Conservation (phyloP, 2,329 filamentous ascomycete genomes). For the Venturia oleaginea region DNA sequence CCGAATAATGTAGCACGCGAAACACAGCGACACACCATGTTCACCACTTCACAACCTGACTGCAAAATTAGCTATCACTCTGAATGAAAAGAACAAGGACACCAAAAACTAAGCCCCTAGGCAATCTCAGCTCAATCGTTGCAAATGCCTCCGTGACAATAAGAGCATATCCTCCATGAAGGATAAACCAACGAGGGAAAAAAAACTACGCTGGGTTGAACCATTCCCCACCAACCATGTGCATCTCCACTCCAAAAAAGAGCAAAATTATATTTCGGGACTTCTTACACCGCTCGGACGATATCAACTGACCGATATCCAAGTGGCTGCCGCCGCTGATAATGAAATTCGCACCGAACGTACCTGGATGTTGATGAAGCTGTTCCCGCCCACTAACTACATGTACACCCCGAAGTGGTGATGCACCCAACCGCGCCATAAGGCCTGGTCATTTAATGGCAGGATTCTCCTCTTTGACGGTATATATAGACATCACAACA, state of each 20-base stretch:
- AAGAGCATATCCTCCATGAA: neutral
- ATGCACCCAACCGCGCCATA: neutral
- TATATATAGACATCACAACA: neutral
- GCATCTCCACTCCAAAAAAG: neutral
- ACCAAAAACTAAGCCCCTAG: neutral
- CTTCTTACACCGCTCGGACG: neutral
- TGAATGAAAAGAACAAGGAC: neutral
- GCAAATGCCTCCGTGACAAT: neutral
- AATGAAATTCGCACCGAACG: neutral
- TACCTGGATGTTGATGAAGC: neutral
- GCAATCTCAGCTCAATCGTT: neutral
- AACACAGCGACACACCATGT: neutral
- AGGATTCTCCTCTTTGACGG: neutral
- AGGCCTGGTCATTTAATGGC: neutral
- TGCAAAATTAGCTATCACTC: neutral
- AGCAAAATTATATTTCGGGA: neutral
- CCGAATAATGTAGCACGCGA: neutral
- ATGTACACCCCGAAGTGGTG: neutral
- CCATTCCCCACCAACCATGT: neutral
- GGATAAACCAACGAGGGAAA: neutral
- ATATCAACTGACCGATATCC: neutral
- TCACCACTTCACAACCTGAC: neutral
- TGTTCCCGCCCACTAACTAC: neutral
- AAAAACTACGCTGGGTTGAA: neutral
- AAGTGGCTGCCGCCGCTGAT: neutral